Conservation (phyloP, 2,329 filamentous ascomycete species). For the Cadophora gregata region DNA sequence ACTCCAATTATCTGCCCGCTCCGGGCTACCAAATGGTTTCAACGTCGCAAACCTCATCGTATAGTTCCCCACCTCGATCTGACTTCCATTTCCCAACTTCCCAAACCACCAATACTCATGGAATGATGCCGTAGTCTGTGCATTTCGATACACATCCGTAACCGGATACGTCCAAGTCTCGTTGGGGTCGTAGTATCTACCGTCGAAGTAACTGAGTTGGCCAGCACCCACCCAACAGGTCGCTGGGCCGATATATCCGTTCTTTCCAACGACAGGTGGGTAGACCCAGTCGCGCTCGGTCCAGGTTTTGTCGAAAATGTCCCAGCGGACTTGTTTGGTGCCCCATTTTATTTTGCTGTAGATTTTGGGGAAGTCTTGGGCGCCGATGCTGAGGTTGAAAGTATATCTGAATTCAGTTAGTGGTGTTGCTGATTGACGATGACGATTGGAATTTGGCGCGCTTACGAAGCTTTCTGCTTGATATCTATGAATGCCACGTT, state of each 20-base stretch:
- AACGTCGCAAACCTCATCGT: slow-evolving; percentile 17
- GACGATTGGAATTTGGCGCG: no score
- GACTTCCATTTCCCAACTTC: slow-evolving; percentile 17
- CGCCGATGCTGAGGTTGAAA: not conserved
- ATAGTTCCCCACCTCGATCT: slow-evolving; percentile 15
- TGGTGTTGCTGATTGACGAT: not conserved
- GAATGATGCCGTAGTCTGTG: not conserved
- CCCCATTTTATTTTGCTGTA: slow-evolving; percentile 16
- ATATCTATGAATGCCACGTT: not conserved
- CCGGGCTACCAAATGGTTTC: slow-evolving; percentile 11
- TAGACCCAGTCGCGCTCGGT: slow-evolving; percentile 11
- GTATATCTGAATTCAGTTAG: not conserved
- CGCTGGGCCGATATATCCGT: slow-evolving; percentile 12
- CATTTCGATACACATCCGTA: slow-evolving; percentile 5
- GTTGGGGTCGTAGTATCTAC: not conserved
- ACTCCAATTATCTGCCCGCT: slow-evolving; percentile 7
- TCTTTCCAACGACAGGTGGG: not conserved
- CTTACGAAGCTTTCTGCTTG: slow-evolving; percentile 9
- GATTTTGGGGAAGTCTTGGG: slow-evolving; percentile 17
- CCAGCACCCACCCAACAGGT: not conserved
- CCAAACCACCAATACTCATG: slow-evolving; percentile 21
- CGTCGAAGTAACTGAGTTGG: not conserved
- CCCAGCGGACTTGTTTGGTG: slow-evolving; percentile 13
- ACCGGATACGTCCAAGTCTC: slow-evolving; percentile 7
- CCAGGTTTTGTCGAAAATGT: slow-evolving; percentile 12